Evolutionary conservation across 164 flowering plant genomes (phyloP).

Genomic region (Tinospora cordifolia): DNA sequence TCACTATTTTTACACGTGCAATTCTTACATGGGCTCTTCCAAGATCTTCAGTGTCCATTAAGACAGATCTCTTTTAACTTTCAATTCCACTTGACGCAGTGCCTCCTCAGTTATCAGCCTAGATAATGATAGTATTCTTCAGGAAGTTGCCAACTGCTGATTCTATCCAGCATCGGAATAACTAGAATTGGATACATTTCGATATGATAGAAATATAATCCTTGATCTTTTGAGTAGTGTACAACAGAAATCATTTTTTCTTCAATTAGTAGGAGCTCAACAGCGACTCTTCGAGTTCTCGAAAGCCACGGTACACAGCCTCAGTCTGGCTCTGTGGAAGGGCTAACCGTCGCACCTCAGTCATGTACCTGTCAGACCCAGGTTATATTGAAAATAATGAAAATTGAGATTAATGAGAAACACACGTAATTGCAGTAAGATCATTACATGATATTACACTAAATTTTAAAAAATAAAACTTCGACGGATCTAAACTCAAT

Average conservation of each 20-base stretch:
- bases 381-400: constrained; percentile 3
- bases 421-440: neutral
- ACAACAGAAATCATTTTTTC: neutral
- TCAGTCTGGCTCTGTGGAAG: constrained; percentile 77
- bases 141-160: neutral
- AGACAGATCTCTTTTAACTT: neutral
- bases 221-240: neutral
- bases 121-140: neutral
- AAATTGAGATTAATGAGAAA: neutral
- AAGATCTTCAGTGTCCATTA: neutral
- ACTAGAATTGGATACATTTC: too few species aligned
- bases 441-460: neutral
- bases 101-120: neutral
- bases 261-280: constrained; percentile 16
- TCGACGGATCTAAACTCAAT: neutral
- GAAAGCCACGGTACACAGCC: constrained; percentile 68
- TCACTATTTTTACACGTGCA: neutral
- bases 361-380: constrained; percentile 64
- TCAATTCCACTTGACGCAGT: neutral
- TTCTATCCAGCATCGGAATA: neutral
- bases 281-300: constrained; percentile 91
- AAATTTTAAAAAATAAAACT: neutral
- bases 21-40: neutral
- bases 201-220: neutral
- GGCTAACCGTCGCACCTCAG: constrained; percentile 80